These are phyloP conservation scores for Punctularia strigosozonata DNA, from an alignment of 768 basidiomycete species.

Conservation along the genomic window DNA sequence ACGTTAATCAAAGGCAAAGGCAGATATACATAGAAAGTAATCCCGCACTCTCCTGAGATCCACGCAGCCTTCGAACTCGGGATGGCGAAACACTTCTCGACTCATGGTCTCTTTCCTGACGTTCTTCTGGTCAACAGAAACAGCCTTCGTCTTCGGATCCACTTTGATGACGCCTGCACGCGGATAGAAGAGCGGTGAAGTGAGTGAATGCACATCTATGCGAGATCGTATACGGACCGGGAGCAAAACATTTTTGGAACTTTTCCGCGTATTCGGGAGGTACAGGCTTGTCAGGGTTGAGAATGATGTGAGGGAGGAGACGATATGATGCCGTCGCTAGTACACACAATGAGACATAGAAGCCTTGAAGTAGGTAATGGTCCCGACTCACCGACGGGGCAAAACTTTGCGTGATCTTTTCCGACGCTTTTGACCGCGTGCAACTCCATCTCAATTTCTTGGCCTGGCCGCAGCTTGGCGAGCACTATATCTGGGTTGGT, in stretches of 20 bases:
- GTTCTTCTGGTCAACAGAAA: slow-evolving; percentile 49
- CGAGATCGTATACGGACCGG: no score
- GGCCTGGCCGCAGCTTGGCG: slow-evolving; percentile 86
- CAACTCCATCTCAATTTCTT: slow-evolving; percentile 71
- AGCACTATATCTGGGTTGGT: slow-evolving; percentile 79
- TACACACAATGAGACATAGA: not conserved
- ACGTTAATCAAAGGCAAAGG: not conserved
- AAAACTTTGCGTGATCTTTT: slow-evolving; percentile 94
- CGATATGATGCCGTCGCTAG: slow-evolving; percentile 93
- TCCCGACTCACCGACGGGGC: slow-evolving; percentile 66
- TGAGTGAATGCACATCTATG: no score
- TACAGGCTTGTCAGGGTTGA: slow-evolving; percentile 62
- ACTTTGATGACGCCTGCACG: slow-evolving; percentile 71
- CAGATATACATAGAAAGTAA: slow-evolving; percentile 78
- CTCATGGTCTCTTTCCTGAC: slow-evolving; percentile 83
- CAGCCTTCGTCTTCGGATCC: slow-evolving; percentile 40
- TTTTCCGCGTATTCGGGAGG: slow-evolving; percentile 67
- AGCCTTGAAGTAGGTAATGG: not conserved
- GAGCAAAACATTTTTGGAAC: slow-evolving; percentile 82
- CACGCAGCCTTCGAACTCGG: slow-evolving; percentile 79
- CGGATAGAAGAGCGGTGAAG: no score
- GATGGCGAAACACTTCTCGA: slow-evolving; percentile 84
- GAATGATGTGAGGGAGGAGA: slow-evolving; percentile 70
- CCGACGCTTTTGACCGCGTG: slow-evolving; percentile 91
- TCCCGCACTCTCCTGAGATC: slow-evolving; percentile 80